Base-by-base conservation (phyloP, 129 eudicot species). In the Solidago caesia region DNA sequence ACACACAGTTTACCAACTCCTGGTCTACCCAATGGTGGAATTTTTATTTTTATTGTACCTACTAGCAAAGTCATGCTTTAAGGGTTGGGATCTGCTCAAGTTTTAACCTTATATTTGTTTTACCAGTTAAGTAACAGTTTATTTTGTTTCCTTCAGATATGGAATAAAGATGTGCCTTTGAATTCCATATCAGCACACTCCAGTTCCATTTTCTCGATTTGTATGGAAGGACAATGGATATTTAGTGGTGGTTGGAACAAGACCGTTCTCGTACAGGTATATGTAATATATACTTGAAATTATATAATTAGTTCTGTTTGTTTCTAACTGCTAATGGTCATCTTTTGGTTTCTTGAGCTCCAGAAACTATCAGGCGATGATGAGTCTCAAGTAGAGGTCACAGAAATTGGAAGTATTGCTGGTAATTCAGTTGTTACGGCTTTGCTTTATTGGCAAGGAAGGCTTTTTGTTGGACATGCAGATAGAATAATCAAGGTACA, bases 211-310 rank as follows among this genome's bases (percentile, higher is more conserved):
- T 88, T 93, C 67, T 76, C 98, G 8, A 78, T 86, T 61, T 52
- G 67, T 82, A 86, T 84, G 88, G 86, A 90, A 47, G 90, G 84
- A 41, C 82, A 78, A 69, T 90, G 91, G 96, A 66, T 93, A 48
- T 90, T 93, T 78, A 86, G 89, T 5, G 98, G 98, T 60, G 96
- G 98, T 48, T 88, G 92, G 96, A 86, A 88, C 83, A 88, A 86
- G 80, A 86, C 74, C 60, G 80, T 93, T 44, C 75, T 49, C 33
- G 81, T 86, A 57, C 96, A 87, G 92, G 96, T 89, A 80, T 62
- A 13, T 21, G 21, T 5, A 2, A 33, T 39, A 47, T 48, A 10
- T 33, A 48, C 43, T 42, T 51, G 4, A 6, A 44, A 16, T 27
- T 67, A 65, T 41, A 16, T 62, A 39, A 62, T 10, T 7, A 5